Evolutionary conservation across 2,329 filamentous ascomycete genomes (phyloP).

Genomic region (Microcera coccophila): DNA sequence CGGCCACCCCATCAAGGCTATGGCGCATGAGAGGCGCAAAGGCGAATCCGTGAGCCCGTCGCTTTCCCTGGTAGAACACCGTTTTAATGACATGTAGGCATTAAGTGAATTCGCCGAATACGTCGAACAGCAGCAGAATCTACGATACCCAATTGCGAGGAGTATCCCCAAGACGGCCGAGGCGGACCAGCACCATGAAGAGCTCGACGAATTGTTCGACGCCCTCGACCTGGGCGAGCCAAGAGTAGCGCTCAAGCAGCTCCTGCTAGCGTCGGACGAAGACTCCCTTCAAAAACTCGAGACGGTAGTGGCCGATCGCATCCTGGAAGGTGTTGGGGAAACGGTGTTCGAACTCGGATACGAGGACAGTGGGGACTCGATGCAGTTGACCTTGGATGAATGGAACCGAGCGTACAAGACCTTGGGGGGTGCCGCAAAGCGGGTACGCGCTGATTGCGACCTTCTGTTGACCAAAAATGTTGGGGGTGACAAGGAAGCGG

Average conservation of each 20-base stretch:
- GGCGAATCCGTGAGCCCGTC: constrained; percentile 68
- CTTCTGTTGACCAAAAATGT: constrained; percentile 89
- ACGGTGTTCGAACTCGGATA: constrained; percentile 87
- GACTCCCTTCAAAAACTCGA: constrained; percentile 60
- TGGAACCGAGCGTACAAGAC: constrained; percentile 70
- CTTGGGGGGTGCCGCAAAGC: constrained; percentile 61
- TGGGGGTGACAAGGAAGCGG: constrained; percentile 69
- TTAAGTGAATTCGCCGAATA: constrained; percentile 97
- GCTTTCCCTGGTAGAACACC: background rate
- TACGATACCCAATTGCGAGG: constrained; percentile 54
- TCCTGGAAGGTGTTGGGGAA: constrained; percentile 84
- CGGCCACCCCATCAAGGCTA: constrained; percentile 55
- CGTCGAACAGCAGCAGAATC: constrained; percentile 86
- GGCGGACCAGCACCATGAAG: constrained; percentile 60
- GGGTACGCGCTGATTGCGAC: constrained; percentile 68
- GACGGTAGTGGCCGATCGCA: constrained; percentile 61
- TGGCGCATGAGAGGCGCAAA: constrained; percentile 75
- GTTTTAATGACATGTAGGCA: constrained; percentile 45
- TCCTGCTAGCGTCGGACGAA: constrained; percentile 64
- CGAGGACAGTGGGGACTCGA: constrained; percentile 83
- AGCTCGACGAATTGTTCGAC: constrained; percentile 88
- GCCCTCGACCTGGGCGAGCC: constrained; percentile 80
- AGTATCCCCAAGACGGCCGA: constrained; percentile 23
- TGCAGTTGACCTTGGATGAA: constrained; percentile 69
- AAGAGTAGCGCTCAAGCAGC: constrained; percentile 66